These are phyloP conservation scores for Cordyceps pruinosa DNA, from an alignment of 2,329 filamentous ascomycete species.

Conservation along the genomic window DNA sequence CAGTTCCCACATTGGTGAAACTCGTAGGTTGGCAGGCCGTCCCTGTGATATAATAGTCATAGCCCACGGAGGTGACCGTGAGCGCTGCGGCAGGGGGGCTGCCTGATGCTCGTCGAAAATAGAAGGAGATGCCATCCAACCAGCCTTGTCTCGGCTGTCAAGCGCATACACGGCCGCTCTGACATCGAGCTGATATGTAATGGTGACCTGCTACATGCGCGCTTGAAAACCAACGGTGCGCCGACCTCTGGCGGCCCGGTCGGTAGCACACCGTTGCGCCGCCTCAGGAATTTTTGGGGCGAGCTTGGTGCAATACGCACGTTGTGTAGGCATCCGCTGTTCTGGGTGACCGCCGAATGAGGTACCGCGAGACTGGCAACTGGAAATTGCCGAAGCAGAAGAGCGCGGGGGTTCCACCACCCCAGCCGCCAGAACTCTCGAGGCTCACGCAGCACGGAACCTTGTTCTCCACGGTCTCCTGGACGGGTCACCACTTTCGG, in stretches of 20 bases:
- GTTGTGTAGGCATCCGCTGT: not conserved
- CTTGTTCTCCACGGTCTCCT: slow-evolving; percentile 2
- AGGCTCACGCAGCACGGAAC: not conserved
- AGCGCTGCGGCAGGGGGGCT: not conserved
- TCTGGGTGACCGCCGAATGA: not conserved
- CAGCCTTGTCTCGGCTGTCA: slow-evolving; percentile 2
- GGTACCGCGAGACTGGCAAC: not conserved
- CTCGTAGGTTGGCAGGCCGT: not conserved
- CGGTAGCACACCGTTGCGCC: not conserved
- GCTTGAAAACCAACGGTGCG: not conserved
- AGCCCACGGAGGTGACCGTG: not conserved
- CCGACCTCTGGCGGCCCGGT: not conserved
- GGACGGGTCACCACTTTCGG: not conserved
- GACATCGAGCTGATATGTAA: not conserved
- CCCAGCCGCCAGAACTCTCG: not conserved
- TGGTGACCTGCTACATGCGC: not conserved
- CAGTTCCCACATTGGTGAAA: slow-evolving; percentile 8
- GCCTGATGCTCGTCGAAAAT: too few relatives aligned
- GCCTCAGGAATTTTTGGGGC: too few relatives aligned
- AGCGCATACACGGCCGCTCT: not conserved
- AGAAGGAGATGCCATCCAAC: too few relatives aligned
- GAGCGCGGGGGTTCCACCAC: not conserved
- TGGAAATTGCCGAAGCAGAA: not conserved
- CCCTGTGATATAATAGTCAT: not conserved
- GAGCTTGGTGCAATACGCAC: not conserved